phyloP scores from a whole-genome alignment of 352 stramenopile genomes.

The Plasmopara halstedii region DNA sequence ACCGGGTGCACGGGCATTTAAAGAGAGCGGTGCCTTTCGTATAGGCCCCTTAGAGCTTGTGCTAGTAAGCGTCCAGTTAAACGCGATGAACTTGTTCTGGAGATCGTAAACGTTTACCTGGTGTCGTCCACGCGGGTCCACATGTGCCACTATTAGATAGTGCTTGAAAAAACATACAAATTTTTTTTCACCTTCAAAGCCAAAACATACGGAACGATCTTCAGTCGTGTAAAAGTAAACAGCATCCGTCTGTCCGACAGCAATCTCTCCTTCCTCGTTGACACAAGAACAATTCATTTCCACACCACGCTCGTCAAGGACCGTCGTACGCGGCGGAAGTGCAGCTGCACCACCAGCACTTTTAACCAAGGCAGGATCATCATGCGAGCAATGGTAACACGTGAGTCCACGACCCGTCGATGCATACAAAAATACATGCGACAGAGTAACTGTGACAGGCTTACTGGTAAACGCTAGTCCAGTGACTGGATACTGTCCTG shows the following conservation, averaged over 20 bases:
- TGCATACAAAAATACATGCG: slow-evolving; percentile 74
- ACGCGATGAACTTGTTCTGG: slow-evolving; percentile 90
- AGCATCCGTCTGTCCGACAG: slow-evolving; percentile 74
- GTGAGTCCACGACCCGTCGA: slow-evolving; percentile 71
- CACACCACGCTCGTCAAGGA: slow-evolving; percentile 76
- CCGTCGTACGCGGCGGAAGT: slow-evolving; percentile 61
- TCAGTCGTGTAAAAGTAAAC: slow-evolving; percentile 88
- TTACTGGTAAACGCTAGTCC: slow-evolving; percentile 75
- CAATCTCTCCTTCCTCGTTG: slow-evolving; percentile 80
- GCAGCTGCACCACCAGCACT: slow-evolving; percentile 47
- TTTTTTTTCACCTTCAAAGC: slow-evolving; percentile 84
- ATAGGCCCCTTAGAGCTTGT: slow-evolving; percentile 29
- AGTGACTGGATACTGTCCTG: slow-evolving; percentile 74
- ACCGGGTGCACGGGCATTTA: slow-evolving; percentile 34
- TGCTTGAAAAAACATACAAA: slow-evolving; percentile 86
- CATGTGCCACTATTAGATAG: slow-evolving; percentile 76
- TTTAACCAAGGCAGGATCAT: slow-evolving; percentile 72
- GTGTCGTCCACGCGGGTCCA: slow-evolving; percentile 72
- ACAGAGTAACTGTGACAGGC: slow-evolving; percentile 46
- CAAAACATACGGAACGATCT: slow-evolving; percentile 82
- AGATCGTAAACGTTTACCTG: slow-evolving; percentile 89
- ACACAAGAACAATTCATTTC: slow-evolving; percentile 76
- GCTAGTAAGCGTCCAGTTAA: slow-evolving; percentile 84
- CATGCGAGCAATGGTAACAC: slow-evolving; percentile 80
- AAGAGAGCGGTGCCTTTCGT: slow-evolving; percentile 24